These are phyloP conservation scores for Tolypocladium amazonense DNA, from an alignment of 2,329 filamentous ascomycete genomes.

Conservation along the genomic window DNA sequence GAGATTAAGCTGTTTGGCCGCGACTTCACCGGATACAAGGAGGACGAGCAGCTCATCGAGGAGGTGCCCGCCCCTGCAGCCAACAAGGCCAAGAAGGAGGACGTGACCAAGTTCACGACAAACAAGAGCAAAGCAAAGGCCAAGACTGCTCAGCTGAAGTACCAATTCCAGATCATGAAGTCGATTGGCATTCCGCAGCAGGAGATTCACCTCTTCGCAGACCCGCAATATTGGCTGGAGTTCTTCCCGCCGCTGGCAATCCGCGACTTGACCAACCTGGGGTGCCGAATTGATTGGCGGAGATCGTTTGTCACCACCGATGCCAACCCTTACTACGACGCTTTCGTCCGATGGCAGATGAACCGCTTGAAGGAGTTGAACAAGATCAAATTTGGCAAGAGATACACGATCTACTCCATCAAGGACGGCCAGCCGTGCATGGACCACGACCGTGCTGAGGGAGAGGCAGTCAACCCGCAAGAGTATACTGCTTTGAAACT, in stretches of 20 bases:
- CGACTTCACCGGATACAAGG: slow-evolving; percentile 69
- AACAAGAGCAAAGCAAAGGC: slow-evolving; percentile 88
- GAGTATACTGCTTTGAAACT: slow-evolving; percentile 92
- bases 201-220: slow-evolving; percentile 88
- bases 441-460: slow-evolving; percentile 36
- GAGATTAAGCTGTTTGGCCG: slow-evolving; percentile 84
- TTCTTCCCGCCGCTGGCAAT: slow-evolving; percentile 60
- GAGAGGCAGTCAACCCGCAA: slow-evolving; percentile 56
- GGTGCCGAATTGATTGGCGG: slow-evolving; percentile 85
- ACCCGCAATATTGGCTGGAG: slow-evolving; percentile 84
- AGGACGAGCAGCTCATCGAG: slow-evolving; percentile 34
- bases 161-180: slow-evolving; percentile 92
- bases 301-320: slow-evolving; percentile 90
- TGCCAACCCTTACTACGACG: slow-evolving; percentile 92
- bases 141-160: slow-evolving; percentile 89
- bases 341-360: slow-evolving; percentile 97
- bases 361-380: slow-evolving; percentile 76
- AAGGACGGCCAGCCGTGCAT: slow-evolving; percentile 36
- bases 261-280: slow-evolving; percentile 71
- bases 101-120: slow-evolving; percentile 81
- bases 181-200: slow-evolving; percentile 77
- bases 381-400: slow-evolving; percentile 89
- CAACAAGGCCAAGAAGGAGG: slow-evolving; percentile 61
- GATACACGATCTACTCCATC: slow-evolving; percentile 76
- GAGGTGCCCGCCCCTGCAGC: slow-evolving; percentile 43